Conservation (phyloP, 179 eudicot species). For the Gypsophila paniculata region DNA sequence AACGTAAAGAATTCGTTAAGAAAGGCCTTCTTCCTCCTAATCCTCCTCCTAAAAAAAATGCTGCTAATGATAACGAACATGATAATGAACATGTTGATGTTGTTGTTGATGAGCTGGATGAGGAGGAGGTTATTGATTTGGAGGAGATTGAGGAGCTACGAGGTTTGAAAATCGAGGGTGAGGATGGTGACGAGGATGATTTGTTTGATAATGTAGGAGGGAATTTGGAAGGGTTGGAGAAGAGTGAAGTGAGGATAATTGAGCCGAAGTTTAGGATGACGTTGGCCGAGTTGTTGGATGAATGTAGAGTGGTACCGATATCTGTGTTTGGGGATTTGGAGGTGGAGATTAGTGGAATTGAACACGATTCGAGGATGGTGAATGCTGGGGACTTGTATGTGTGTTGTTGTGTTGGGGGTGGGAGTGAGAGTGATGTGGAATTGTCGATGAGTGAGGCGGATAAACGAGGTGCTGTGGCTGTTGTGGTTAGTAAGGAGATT, state of each 20-base stretch:
- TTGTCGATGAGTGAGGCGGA: constrained; percentile 75
- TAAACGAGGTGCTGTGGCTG: constrained; percentile 95
- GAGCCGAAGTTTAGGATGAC: constrained; percentile 87
- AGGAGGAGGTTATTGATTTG: constrained; percentile 73
- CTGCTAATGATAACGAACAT: no score
- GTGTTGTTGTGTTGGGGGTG: constrained; percentile 73
- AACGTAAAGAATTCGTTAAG: constrained; percentile 70
- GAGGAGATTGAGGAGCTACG: constrained; percentile 70
- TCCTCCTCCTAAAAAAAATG: constrained; percentile 42
- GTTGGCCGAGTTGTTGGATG: constrained; percentile 87
- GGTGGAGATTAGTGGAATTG: constrained; percentile 72
- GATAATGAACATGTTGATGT: not conserved
- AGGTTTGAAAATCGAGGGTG: constrained; percentile 41
- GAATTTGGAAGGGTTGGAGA: constrained; percentile 59
- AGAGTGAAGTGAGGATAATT: constrained; percentile 53
- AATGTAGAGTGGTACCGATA: constrained; percentile 82
- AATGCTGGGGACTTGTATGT: constrained; percentile 86
- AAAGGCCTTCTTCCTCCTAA: constrained; percentile 66
- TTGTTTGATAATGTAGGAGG: constrained; percentile 30
- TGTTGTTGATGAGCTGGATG: constrained; percentile 47
- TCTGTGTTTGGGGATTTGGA: constrained; percentile 84
- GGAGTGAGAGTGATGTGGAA: constrained; percentile 62
- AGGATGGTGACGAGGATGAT: constrained; percentile 22
- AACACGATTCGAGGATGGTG: constrained; percentile 85
- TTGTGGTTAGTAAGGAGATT: constrained; percentile 91